A percentile compares a stretch with the other conserved stretches of the same genome.
phyloP scores from a whole-genome alignment of 257 asterid species.

The Solanum neorickii region DNA sequence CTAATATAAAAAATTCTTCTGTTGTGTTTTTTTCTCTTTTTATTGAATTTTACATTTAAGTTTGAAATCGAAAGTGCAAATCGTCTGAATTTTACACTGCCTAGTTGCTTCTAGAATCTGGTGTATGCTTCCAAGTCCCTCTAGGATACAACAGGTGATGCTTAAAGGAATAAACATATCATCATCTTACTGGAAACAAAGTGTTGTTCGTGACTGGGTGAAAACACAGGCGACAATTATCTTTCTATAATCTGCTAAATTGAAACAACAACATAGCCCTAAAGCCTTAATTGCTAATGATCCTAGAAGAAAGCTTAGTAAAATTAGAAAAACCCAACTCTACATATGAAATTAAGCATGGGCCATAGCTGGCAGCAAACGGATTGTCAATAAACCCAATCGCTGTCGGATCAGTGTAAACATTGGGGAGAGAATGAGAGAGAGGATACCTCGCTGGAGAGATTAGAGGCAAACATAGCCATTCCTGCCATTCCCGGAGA shows the following conservation, averaged over 20 bases:
- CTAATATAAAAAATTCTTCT: background rate
- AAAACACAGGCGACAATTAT: background rate
- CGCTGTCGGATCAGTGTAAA: background rate
- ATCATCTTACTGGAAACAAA: background rate
- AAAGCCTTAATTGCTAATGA: background rate
- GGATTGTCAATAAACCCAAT: background rate
- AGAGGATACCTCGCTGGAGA: background rate
- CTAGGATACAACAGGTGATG: background rate
- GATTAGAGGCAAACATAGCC: background rate
- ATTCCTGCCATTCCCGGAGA: background rate
- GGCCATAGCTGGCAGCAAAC: background rate
- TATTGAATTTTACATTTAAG: background rate
- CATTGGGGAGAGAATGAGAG: background rate
- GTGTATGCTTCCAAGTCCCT: background rate
- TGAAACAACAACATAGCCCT: background rate
- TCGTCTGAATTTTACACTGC: background rate
- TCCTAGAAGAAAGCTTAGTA: background rate
- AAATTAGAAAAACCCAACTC: background rate
- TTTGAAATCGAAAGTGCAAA: background rate
- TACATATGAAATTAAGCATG: background rate
- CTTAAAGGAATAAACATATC: background rate
- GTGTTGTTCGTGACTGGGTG: background rate
- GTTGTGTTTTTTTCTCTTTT: background rate
- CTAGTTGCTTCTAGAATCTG: background rate
- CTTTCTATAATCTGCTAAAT: background rate